A percentile compares a stretch with the other conserved stretches of the same genome.
Evolutionary conservation across 2,329 filamentous ascomycete genomes (phyloP).

Genomic region (Apiospora sp.): DNA sequence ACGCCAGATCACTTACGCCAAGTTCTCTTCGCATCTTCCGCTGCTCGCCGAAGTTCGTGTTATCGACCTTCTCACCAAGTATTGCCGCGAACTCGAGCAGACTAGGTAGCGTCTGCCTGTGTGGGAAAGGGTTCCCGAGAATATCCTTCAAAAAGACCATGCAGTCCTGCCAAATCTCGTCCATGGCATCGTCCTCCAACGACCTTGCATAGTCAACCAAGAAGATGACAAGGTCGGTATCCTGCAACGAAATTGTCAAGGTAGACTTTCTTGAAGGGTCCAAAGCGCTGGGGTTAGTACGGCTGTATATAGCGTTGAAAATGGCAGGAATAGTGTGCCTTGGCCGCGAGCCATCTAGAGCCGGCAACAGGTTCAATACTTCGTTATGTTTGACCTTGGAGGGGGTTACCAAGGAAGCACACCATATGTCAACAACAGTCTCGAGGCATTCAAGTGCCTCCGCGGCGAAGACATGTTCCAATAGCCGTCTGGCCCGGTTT

Average conservation of each 20-base stretch:
- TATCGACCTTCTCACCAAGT: constrained; percentile 93
- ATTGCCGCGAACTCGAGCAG: constrained; percentile 89
- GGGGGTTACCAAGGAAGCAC: constrained; percentile 54
- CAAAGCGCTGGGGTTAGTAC: constrained; percentile 83
- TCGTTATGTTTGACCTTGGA: constrained; percentile 63
- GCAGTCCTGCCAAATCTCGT: constrained; percentile 97
- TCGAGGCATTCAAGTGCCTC: constrained; percentile 94
- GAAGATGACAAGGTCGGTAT: constrained; percentile 86
- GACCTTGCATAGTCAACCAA: constrained; percentile 89
- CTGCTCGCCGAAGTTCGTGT: constrained; percentile 97
- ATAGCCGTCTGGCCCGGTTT: constrained; percentile 83
- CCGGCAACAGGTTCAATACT: constrained; percentile 87
- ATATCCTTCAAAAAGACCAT: constrained; percentile 90
- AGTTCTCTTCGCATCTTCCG: constrained; percentile 89
- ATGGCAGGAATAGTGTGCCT: constrained; percentile 92
- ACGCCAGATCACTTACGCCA: constrained; percentile 65
- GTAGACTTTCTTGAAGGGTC: constrained; percentile 85
- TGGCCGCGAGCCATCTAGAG: constrained; percentile 88
- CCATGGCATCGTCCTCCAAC: constrained; percentile 95
- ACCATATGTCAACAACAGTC: constrained; percentile 88
- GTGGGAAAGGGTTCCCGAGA: constrained; percentile 91
- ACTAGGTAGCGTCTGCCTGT: constrained; percentile 86
- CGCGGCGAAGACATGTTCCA: constrained; percentile 92
- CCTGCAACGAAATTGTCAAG: constrained; percentile 82
- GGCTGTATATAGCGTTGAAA: constrained; percentile 95